Evolutionary conservation across 2,329 filamentous ascomycete genomes (phyloP).

Genomic region (Pezicula radicicola): DNA sequence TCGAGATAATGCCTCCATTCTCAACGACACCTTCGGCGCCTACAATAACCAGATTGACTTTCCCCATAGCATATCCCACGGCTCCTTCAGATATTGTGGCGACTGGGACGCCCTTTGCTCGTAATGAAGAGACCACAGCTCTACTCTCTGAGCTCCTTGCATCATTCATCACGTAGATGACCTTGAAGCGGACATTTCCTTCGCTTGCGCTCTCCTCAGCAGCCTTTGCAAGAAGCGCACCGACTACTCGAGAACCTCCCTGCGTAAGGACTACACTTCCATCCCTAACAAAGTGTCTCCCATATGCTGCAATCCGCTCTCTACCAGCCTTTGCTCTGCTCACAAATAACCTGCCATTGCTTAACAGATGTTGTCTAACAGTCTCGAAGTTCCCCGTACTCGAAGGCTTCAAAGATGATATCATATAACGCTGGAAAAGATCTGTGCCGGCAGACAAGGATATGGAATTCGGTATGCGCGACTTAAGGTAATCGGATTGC

Average conservation of each 20-base stretch:
- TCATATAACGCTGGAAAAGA: slow-evolving; percentile 91
- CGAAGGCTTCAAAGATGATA: slow-evolving; percentile 58
- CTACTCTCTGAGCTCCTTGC: slow-evolving; percentile 58
- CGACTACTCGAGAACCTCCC: slow-evolving; percentile 82
- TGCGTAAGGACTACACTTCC: slow-evolving; percentile 84
- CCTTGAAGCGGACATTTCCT: slow-evolving; percentile 67
- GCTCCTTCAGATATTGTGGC: slow-evolving; percentile 75
- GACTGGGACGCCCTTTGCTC: slow-evolving; percentile 75
- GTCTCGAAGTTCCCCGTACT: slow-evolving; percentile 70
- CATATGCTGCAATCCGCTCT: slow-evolving; percentile 77
- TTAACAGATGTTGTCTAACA: slow-evolving; percentile 77
- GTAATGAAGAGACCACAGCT: slow-evolving; percentile 67
- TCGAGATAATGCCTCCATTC: slow-evolving; percentile 88
- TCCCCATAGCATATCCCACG: slow-evolving; percentile 74
- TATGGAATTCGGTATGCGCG: slow-evolving; percentile 80
- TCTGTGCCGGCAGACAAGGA: slow-evolving; percentile 92
- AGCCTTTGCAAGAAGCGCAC: slow-evolving; percentile 71
- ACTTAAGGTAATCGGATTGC: slow-evolving; percentile 75
- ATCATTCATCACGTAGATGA: slow-evolving; percentile 73
- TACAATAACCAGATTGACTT: slow-evolving; percentile 66
- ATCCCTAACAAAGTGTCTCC: slow-evolving; percentile 74
- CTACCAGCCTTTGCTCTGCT: slow-evolving; percentile 81
- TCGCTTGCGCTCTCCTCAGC: slow-evolving; percentile 57
- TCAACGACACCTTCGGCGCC: slow-evolving; percentile 86
- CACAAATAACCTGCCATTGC: slow-evolving; percentile 84